Base-by-base conservation (phyloP, 2,329 filamentous ascomycete genomes). In the Venturia asperata region DNA sequence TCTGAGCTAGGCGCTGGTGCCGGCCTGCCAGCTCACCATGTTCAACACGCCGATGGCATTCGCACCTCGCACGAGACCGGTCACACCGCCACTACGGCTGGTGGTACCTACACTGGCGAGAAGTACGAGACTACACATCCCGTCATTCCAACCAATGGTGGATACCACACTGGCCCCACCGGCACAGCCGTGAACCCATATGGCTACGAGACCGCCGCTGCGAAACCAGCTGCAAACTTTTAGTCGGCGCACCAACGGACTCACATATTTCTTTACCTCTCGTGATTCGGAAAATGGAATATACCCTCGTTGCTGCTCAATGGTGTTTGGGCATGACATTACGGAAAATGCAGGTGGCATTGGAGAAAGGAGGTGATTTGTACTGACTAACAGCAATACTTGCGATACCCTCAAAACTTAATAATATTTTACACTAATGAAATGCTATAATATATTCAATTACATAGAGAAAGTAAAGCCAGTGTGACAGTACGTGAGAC, bases 61-160 rank as follows among this genome's bases (percentile, higher is more conserved):
- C 77, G 80, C 64, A 77, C 79, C 34, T 77, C 74, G 64, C 76
- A 80, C 70, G 81, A 83, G 67, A 82, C 81, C 49, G 79, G 75
- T 34, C 79, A 78, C 72, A 80, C 79, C 42, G 79, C 80, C 62
- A 75, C 73, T 21, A 70, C 74, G n/a, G 71, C 71, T 66, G 71
- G 72, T 45, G 77, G 78, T 63, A 73, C 74, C 9, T 64, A 45
- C 66, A 68, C 55, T 41, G 67, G 67, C 47, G 68, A 68, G 67
- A 69, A 56, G 62, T 67, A 63, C 52, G 69, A 72, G 68, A 76
- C 76, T 69, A 69, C 70, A n/a, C 72, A 71, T 0, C 72, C 73
- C 43, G 21, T 52, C 27, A 55, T 62, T 19, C 65, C 65, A 52
- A 65, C 64, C 27, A 43, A 52, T n/a, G 65, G 65, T 41, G 66